Base-by-base conservation (phyloP, 768 basidiomycete genomes). In the Mycena floridula region DNA sequence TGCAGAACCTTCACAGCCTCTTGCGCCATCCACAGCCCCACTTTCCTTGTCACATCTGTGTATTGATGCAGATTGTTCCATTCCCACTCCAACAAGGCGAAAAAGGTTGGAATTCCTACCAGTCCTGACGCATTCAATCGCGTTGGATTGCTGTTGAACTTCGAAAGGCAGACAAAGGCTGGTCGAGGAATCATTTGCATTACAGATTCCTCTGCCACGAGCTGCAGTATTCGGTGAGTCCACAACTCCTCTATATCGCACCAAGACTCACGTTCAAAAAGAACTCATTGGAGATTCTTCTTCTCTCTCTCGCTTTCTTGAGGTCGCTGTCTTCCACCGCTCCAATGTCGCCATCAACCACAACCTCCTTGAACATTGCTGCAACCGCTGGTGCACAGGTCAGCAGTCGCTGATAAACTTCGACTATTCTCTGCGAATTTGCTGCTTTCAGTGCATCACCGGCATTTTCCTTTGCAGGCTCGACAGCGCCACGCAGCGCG, bases 11-110 rank as follows among this genome's bases (percentile, higher is more conserved):
- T 38, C 20, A 21, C 37, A 22, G 9, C 37, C 21, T 20, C 9
- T 20, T 21, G 11, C 9, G 9, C 11, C 37, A 2, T 8, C 37
- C 27, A 13, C 12, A 3, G 12, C 6, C 26, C 30, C 20, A 25
- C 23, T 6, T 7, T 22, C 8, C 30, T 9, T 12, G 37, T 22
- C 23, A 28, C 47, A 54, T 52, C 47, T 50, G 38, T 9, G 25
- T 51, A 48, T 55, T 13, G 52, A 46, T 30, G 28, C 9, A 28
- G 13, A 22, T 21, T 30, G 21, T 22, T 38, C 11, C 21, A 12
- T 21, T 38, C 21, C 9, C 8, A 9, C 8, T 20, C 11, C 9
- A 38, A 20, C 9, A 38, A 9, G 21, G 9, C 21, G 21, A 13
- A 38, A 9, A 38, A 9, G 9, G 12, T 9, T 11, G 37, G 37